Evolutionary conservation across 1,284 basidiomycete genomes (phyloP), one percentile per base, ranked within the genome.

Genomic region (Pseudozyma thailandica): DNA sequence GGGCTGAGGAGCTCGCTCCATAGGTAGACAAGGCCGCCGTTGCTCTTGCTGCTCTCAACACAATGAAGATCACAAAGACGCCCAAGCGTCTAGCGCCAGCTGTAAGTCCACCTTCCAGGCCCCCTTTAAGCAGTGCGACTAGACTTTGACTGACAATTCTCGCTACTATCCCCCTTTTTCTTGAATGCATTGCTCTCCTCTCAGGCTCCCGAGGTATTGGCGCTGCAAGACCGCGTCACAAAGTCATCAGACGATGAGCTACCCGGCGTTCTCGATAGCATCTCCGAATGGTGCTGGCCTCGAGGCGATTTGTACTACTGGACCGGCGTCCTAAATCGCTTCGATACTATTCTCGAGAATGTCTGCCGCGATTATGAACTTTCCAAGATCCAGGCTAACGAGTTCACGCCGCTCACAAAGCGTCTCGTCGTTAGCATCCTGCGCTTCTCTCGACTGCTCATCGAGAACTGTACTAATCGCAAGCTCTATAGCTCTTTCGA

Each of bases 401-500:
- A 88, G 26, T 97, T 98, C 81, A 89, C 89, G 0, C 88, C 90
- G 0, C 84, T 87, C 42, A 90, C 90, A 38, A 95, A 94, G 86
- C 88, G 50, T 61, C 86, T 90, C 3, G 83, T 96, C 15, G 88
- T 90, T 65, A 90, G 91, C 80, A 90, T 98, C 68, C 87, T 99
- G 59, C 87, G 89, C 73, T 95, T 98, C 75, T 89, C 93, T 84
- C 88, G 92, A 53, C 85, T 98, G 43, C 85, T 99, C 50, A 86
- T 99, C 79, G 96, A 98, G 85, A 98, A 98, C 84, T 96, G 94
- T 60, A 98, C 95, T 45, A 98, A 96, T 82, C 88, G 96, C 80
- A 98, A 98, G 86, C 91, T 94, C 61, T 99, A 92, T 85, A 90
- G 89, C 64, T 97, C 94, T 3, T 98, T 97, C 83, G 96, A 99